Evolutionary conservation across 202 grass and related monocot genomes (phyloP).

Genomic region (Dendrocalamus latiflorus): DNA sequence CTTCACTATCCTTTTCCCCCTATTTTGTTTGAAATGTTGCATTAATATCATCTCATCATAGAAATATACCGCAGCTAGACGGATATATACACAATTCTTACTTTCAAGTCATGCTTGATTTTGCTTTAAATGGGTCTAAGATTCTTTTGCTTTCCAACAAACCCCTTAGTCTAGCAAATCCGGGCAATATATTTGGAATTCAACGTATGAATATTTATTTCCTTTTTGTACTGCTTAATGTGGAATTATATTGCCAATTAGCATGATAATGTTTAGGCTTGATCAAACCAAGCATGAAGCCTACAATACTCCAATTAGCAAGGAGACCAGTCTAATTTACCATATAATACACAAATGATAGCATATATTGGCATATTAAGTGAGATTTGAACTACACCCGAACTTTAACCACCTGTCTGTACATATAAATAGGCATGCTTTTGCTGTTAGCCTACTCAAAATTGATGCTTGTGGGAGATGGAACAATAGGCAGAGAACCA

Average conservation of each 20-base stretch:
- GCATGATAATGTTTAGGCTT: too few species aligned
- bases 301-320: neutral
- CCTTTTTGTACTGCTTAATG: neutral
- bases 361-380: neutral
- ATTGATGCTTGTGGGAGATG: neutral
- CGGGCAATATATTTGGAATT: neutral
- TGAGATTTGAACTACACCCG: neutral
- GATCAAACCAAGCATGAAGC: constrained; percentile 10
- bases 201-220: neutral
- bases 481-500: constrained; percentile 6
- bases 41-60: neutral
- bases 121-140: neutral
- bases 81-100: neutral
- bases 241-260: too few species aligned
- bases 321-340: neutral
- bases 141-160: neutral
- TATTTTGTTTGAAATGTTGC: neutral
- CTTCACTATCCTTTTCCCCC: neutral
- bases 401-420: neutral
- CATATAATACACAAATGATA: neutral
- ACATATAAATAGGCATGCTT: neutral
- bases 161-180: neutral
- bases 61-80: neutral
- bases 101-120: neutral
- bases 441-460: neutral